Evolutionary conservation across 164 flowering plant genomes (phyloP).

Genomic region (Dillenia turbinata): DNA sequence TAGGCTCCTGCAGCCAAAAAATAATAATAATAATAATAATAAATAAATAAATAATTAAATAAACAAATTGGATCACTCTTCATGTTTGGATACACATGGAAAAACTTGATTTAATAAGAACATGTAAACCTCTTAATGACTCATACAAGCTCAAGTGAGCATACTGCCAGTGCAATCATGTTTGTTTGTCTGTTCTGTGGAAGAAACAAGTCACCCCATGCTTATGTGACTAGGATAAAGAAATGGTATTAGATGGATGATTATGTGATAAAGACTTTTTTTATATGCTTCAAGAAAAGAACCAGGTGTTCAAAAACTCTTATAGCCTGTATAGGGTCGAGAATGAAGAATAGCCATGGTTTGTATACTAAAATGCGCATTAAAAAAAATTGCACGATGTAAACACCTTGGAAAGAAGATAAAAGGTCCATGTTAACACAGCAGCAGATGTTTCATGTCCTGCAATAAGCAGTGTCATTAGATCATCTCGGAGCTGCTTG

Average conservation of each 20-base stretch:
- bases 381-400: background rate
- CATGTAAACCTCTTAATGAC: background rate
- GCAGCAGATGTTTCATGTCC: constrained; percentile 99
- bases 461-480: constrained; percentile 98
- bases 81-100: background rate
- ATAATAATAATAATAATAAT: no score
- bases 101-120: background rate
- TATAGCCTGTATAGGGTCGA: background rate
- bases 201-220: no score
- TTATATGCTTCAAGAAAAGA: no score
- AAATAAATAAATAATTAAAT: no score
- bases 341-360: background rate
- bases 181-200: no score
- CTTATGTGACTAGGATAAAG: no score
- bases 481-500: constrained; percentile 98
- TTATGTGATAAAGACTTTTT: no score
- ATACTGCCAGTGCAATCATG: no score
- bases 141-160: no score
- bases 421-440: constrained; percentile 93
- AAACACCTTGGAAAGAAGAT: constrained; percentile 74
- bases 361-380: background rate
- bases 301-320: no score
- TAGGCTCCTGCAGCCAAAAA: constrained; percentile 75
- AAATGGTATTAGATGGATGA: no score
- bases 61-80: no score